Base-by-base conservation (phyloP, 176 grass and related monocot species). In the Poa pratensis region DNA sequence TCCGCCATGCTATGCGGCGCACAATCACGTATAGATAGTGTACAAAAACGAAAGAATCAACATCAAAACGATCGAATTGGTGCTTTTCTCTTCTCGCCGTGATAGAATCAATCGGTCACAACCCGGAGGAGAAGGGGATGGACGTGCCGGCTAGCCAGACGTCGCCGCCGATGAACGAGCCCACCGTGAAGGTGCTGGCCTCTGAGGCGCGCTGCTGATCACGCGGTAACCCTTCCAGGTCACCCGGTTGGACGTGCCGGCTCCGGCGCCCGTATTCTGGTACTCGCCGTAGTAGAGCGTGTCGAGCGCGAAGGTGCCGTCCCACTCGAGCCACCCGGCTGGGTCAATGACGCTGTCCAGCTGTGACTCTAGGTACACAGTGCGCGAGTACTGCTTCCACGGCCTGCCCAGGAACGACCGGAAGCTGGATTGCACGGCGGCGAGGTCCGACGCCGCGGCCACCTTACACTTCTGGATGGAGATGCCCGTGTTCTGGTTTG, bases 401-500 rank as follows among this genome's bases (percentile, higher is more conserved):
- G 94, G 92, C 48, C 94, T 32, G 49, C 94, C 94, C 0, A 97
- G 82, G 73, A 88, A 97, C 0, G 88, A 91, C 73, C 17, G 73
- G 68, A 94, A 88, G 51, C 16, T 85, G 3, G 88, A 87, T 32
- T 69, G 76, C 1, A 40, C 88, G 37, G 65, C 65, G 45, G 48
- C 80, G 69, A 97, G 88, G 70, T 97, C 95, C 0, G 90, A 50
- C 0, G 92, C 90, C 0, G 95, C 95, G 0, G 92, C 69, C 0
- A 97, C 90, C 87, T 97, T 97, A 84, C 92, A 94, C 0, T 75
- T 68, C 19, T 94, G 95, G 51, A 97, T 20, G 39, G 92, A 91
- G 85, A 94, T 97, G 57, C 95, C 90, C 1, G 95, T 94, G 86
- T 97, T 97, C 73, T 97, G 92, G 81, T 97, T 94, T 1, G 92